Evolutionary conservation across 1,284 basidiomycete species (phyloP).

Genomic region (Ceratobasidium sp.): DNA sequence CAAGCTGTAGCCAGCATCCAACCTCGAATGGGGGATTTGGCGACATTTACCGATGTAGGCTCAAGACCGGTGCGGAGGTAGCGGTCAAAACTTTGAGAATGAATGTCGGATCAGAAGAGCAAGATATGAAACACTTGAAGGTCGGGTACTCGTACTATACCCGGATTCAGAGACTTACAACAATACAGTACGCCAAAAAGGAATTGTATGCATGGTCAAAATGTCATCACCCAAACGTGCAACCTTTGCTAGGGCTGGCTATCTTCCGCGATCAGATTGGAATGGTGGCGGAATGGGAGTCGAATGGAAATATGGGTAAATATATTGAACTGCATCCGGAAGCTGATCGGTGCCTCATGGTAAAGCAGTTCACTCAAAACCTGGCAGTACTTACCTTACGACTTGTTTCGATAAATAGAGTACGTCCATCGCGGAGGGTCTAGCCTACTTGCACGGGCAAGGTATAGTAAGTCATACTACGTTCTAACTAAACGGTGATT

Average conservation of each 20-base stretch:
- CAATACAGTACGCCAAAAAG: background rate
- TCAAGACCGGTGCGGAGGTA: no score
- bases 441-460: background rate
- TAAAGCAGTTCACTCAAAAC: background rate
- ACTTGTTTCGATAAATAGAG: background rate
- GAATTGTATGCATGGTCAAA: slow-evolving; percentile 2
- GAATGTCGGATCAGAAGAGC: background rate
- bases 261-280: background rate
- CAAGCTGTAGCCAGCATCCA: background rate
- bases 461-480: background rate
- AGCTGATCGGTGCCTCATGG: background rate
- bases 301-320: background rate
- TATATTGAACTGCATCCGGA: background rate
- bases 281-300: background rate
- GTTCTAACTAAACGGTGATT: background rate
- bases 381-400: no score
- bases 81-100: background rate
- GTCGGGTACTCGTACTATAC: background rate
- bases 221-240: background rate
- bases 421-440: background rate
- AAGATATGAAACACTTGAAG: background rate
- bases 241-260: no score
- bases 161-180: background rate
- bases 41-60: no score
- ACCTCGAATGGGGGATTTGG: no score